phyloP scores from a whole-genome alignment of 768 basidiomycete species.

The Pluteus cervinus region DNA sequence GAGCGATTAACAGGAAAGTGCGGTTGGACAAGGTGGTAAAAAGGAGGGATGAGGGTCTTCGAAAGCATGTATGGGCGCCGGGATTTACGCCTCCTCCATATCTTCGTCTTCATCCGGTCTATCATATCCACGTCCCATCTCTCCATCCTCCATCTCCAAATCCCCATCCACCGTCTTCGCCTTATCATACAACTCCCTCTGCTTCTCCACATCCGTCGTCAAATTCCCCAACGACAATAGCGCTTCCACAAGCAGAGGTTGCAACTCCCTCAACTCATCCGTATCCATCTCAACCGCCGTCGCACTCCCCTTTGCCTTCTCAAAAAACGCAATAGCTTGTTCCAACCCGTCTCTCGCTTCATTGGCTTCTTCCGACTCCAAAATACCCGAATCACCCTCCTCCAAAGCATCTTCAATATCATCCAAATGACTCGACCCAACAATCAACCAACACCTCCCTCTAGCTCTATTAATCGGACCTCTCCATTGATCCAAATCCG shows the following conservation, averaged over 20 bases:
- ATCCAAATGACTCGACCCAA: conserved; percentile 51
- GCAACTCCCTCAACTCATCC: conserved; percentile 19
- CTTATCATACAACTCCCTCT: conserved; percentile 46
- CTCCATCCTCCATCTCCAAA: conserved; percentile 27
- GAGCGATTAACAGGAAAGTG: not conserved
- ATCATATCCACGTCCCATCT: no score
- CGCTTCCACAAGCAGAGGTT: conserved; percentile 43
- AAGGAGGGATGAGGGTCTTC: not conserved
- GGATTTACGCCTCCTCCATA: conserved; percentile 10
- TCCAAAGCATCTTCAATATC: conserved; percentile 51
- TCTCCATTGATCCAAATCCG: conserved; percentile 45
- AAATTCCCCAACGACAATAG: conserved; percentile 55
- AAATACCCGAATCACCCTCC: conserved; percentile 28
- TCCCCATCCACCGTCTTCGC: conserved; percentile 36
- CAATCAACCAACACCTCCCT: conserved; percentile 49
- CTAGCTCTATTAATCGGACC: conserved; percentile 38
- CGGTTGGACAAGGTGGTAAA: not conserved
- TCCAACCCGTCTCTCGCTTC: conserved; percentile 48
- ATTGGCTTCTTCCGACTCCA: conserved; percentile 42
- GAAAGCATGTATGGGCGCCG: not conserved
- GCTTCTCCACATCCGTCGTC: conserved; percentile 37
- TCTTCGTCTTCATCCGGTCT: conserved; percentile 20
- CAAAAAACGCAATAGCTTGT: conserved; percentile 38
- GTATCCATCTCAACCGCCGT: not conserved
- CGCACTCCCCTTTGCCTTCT: conserved; percentile 22